A percentile compares a stretch with the other conserved stretches of the same genome.
Evolutionary conservation across 139 green algal genomes (phyloP).

Genomic region (Mesotaenium endlicherianum): DNA sequence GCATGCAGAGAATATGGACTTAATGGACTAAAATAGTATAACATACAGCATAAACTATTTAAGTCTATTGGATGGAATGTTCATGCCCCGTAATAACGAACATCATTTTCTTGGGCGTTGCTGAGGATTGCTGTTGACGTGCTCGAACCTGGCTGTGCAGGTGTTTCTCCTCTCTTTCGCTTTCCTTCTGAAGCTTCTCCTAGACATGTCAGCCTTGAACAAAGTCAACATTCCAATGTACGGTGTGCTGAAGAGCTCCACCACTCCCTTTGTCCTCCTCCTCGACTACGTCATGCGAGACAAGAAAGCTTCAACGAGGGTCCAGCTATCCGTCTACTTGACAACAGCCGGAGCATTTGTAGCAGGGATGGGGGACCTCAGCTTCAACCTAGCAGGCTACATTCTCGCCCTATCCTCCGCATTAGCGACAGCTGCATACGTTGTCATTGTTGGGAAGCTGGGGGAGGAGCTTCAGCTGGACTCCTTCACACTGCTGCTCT

Average conservation of each 20-base stretch:
- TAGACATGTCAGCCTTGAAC: constrained; percentile 59
- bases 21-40: not conserved
- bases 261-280: constrained; percentile 58
- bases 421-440: constrained; percentile 54
- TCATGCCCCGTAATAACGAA: not conserved
- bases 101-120: not conserved
- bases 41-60: not conserved
- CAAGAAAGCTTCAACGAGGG: constrained; percentile 22
- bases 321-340: constrained; percentile 56
- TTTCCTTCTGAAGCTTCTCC: constrained; percentile 57
- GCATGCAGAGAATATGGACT: not conserved
- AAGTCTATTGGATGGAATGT: not conserved
- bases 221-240: constrained; percentile 64
- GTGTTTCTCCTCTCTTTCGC: constrained; percentile 51
- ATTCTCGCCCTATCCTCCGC: constrained; percentile 52
- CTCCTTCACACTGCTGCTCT: constrained; percentile 55
- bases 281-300: constrained; percentile 54
- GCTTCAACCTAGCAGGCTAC: constrained; percentile 58
- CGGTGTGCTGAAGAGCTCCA: constrained; percentile 58
- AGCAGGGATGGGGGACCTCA: constrained; percentile 55
- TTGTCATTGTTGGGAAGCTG: constrained; percentile 61
- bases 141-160: constrained; percentile 20
- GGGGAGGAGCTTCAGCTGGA: constrained; percentile 57
- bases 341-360: constrained; percentile 55
- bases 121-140: not conserved